Percentiles rank a stretch among this genome's conserved stretches.
Conservation (phyloP, 23 red algal species). For the Gracilaria vermiculophylla region DNA sequence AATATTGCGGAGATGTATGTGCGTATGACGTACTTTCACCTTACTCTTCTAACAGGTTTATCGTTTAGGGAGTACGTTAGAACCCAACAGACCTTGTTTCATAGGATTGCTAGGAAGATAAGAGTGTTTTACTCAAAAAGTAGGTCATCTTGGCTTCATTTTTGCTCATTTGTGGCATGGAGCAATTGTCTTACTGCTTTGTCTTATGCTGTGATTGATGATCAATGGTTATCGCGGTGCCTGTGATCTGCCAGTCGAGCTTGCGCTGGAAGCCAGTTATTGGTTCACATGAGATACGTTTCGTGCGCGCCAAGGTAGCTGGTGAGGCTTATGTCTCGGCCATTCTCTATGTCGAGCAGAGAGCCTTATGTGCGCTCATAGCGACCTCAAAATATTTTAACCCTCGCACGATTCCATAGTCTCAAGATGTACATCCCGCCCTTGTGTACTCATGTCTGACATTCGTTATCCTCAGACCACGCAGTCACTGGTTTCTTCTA, state of each 20-base stretch:
- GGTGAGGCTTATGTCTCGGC: no score
- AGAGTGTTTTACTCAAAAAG: background rate
- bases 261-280: background rate
- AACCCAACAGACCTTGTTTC: background rate
- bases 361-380: no score
- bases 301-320: background rate
- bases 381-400: background rate
- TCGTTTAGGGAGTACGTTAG: background rate
- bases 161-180: background rate
- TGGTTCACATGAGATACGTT: background rate
- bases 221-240: no score
- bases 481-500: background rate
- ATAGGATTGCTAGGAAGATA: constrained; percentile 4
- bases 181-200: no score
- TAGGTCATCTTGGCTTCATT: background rate
- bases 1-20: background rate
- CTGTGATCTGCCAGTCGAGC: no score
- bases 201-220: no score
- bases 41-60: background rate
- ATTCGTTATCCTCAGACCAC: background rate
- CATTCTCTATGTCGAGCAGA: no score
- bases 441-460: background rate
- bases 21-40: background rate
- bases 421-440: background rate
- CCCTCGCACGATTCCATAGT: background rate